A percentile compares a stretch with the other conserved stretches of the same genome.
Conservation (phyloP, 2,329 filamentous ascomycete genomes). For the Fonsecaea erecta region DNA sequence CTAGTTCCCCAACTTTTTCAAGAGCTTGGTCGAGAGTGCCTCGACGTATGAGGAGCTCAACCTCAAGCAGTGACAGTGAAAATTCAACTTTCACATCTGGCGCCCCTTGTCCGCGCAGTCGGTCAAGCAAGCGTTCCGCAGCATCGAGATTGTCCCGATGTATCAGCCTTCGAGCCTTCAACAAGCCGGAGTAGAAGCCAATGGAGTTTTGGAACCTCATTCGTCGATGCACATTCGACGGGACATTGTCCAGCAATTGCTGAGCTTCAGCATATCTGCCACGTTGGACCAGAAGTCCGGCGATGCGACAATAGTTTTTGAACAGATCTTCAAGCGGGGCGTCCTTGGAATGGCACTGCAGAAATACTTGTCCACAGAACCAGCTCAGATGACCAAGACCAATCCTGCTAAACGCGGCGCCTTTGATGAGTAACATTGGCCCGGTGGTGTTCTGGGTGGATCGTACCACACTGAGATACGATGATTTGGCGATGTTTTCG, state of each 20-base stretch:
- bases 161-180: conserved; percentile 50
- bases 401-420: conserved; percentile 75
- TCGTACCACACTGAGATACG: conserved; percentile 78
- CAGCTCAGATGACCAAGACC: conserved; percentile 62
- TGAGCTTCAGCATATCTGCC: conserved; percentile 75
- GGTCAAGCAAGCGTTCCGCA: conserved; percentile 61
- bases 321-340: conserved; percentile 77
- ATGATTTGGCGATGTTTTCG: conserved; percentile 80
- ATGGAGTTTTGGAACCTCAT: conserved; percentile 73
- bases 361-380: conserved; percentile 72
- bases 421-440: conserved; percentile 72
- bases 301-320: conserved; percentile 72
- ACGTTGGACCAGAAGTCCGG: conserved; percentile 66
- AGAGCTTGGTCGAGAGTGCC: conserved; percentile 60
- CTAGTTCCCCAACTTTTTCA: conserved; percentile 57
- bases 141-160: conserved; percentile 60
- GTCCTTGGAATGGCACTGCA: conserved; percentile 70
- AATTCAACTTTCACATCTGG: conserved; percentile 65
- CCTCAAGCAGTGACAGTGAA: conserved; percentile 62
- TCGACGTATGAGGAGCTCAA: conserved; percentile 62
- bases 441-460: conserved; percentile 75
- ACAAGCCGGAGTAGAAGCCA: conserved; percentile 49
- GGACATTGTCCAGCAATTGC: conserved; percentile 62
- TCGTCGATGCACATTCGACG: conserved; percentile 67
- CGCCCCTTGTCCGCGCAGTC: conserved; percentile 58